phyloP scores from a whole-genome alignment of 2,329 filamentous ascomycete species.

The Teratosphaeria pseudoeucalypti region DNA sequence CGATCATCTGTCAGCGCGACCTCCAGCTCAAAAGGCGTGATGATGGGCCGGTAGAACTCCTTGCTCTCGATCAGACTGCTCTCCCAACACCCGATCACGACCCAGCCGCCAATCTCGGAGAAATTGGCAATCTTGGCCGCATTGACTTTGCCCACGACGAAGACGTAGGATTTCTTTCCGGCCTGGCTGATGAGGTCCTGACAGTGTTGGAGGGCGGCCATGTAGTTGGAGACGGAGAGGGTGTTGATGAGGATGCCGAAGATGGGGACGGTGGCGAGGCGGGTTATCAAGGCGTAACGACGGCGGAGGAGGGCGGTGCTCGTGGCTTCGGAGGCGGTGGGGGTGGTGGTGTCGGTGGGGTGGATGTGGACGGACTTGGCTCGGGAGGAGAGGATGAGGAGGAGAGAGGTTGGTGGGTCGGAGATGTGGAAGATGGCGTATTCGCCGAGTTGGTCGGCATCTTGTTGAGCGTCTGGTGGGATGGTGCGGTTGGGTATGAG shows the following conservation, averaged over 20 bases:
- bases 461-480: slow-evolving; percentile 38
- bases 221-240: slow-evolving; percentile 81
- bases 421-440: slow-evolving; percentile 80
- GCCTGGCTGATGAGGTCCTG: slow-evolving; percentile 62
- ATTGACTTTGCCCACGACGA: slow-evolving; percentile 94
- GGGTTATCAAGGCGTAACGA: slow-evolving; percentile 77
- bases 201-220: slow-evolving; percentile 66
- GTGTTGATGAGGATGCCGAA: slow-evolving; percentile 96
- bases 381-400: slow-evolving; percentile 77
- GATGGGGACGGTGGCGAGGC: slow-evolving; percentile 67
- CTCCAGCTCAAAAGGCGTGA: slow-evolving; percentile 89
- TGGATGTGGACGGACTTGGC: slow-evolving; percentile 71
- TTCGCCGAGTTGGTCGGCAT: slow-evolving; percentile 44
- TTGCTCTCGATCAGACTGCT: slow-evolving; percentile 83
- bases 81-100: slow-evolving; percentile 97
- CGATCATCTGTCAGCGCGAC: slow-evolving; percentile 66
- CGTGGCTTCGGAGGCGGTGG: slow-evolving; percentile 34
- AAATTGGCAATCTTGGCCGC: slow-evolving; percentile 95
- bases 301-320: slow-evolving; percentile 59
- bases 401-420: slow-evolving; percentile 66
- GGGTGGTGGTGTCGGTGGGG: slow-evolving; percentile 38
- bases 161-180: slow-evolving; percentile 90
- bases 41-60: slow-evolving; percentile 76
- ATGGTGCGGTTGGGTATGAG: slow-evolving; percentile 75
- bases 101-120: slow-evolving; percentile 88